Conservation (phyloP, 371 early-diverging fungal species). For the Syncephalis fuscata region DNA sequence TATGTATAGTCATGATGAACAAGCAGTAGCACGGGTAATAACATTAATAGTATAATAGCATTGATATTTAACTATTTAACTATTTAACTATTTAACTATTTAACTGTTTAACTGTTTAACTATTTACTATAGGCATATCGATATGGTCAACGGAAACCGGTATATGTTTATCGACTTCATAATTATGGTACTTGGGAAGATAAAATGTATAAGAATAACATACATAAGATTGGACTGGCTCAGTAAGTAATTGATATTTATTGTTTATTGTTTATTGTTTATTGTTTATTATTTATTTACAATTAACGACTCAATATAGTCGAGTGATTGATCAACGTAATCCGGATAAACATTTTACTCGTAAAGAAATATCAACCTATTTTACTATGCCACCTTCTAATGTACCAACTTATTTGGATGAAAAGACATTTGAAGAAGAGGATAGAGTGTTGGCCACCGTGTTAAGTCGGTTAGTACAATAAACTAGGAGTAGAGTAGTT, state of each 20-base stretch:
- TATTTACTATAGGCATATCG: conserved; percentile 33
- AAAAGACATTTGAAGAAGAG: no score
- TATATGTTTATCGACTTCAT: conserved; percentile 61
- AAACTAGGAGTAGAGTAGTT: no score
- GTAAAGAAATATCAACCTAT: no score
- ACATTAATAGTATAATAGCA: conserved; percentile 9
- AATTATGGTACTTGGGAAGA: conserved; percentile 36
- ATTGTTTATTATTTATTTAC: no score
- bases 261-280: no score
- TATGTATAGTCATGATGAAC: conserved; percentile 43
- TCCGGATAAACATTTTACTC: no score
- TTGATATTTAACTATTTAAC: conserved; percentile 16
- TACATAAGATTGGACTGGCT: conserved; percentile 29
- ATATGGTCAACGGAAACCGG: conserved; percentile 51
- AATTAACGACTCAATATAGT: conserved; percentile 5
- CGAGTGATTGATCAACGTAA: no score
- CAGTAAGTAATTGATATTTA: conserved; percentile 40
- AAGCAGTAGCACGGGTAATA: conserved; percentile 62
- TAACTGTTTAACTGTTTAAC: not conserved
- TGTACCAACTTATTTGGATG: no score
- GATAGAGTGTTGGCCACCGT: no score
- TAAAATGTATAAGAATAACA: conserved; percentile 23
- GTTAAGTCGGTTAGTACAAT: no score
- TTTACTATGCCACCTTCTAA: no score
- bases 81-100: no score